Conservation (phyloP, 305 asterid species). For the Nicotiana rustica region DNA sequence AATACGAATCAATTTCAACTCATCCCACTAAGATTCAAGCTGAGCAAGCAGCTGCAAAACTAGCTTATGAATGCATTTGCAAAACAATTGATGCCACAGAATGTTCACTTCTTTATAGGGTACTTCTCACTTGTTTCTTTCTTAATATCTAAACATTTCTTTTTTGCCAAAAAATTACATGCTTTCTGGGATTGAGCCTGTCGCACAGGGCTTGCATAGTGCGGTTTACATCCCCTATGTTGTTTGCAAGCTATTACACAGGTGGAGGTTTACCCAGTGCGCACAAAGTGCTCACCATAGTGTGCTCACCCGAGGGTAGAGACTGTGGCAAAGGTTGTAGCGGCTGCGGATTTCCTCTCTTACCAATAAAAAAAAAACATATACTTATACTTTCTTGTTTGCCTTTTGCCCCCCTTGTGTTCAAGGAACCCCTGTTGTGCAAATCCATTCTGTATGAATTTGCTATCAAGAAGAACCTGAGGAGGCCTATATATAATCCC, state of each 20-base stretch:
- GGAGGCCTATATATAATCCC: slow-evolving; percentile 39
- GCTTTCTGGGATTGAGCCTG: no score
- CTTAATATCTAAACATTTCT: neutral
- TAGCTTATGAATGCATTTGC: slow-evolving; percentile 39
- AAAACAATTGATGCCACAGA: slow-evolving; percentile 13
- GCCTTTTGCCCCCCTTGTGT: slow-evolving; percentile 17
- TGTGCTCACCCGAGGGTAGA: no score
- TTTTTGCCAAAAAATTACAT: neutral
- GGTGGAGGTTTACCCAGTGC: no score
- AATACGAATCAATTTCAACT: slow-evolving; percentile 36
- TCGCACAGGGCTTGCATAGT: no score
- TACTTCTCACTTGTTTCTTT: slow-evolving; percentile 15
- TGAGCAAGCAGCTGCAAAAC: slow-evolving; percentile 45
- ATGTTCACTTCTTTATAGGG: slow-evolving; percentile 35
- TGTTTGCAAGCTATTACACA: no score
- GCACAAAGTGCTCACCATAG: no score
- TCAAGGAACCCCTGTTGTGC: slow-evolving; percentile 41
- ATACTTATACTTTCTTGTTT: neutral
- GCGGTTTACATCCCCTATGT: no score
- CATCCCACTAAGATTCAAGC: slow-evolving; percentile 35
- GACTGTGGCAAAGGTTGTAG: no score
- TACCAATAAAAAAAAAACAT: no score
- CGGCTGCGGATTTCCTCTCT: no score
- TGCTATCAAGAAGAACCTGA: slow-evolving; percentile 43
- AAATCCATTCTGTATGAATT: slow-evolving; percentile 48